Conservation (phyloP, 345 rosid species). For the Hibiscus mutabilis region DNA sequence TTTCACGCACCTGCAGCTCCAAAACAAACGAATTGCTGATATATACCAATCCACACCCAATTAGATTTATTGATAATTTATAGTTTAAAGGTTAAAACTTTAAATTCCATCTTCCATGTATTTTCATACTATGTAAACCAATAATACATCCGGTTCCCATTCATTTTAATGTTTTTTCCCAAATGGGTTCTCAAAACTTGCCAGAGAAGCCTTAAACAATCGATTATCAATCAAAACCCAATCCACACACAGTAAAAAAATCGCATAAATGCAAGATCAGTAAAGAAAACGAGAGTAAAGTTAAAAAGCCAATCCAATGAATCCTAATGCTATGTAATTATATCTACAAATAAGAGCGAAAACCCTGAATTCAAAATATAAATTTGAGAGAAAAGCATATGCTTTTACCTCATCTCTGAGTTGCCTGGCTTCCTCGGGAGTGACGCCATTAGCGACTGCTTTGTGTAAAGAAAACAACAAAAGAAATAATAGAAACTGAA, state of each 20-base stretch:
- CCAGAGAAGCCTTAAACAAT: not conserved
- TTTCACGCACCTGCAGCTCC: constrained; percentile 63
- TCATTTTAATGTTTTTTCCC: not conserved
- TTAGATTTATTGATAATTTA: not conserved
- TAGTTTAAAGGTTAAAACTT: not conserved
- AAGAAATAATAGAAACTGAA: constrained; percentile 22
- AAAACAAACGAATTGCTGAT: not conserved
- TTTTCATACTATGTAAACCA: not conserved
- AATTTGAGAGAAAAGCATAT: not conserved
- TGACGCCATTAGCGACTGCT: constrained; percentile 59
- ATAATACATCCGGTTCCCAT: not conserved
- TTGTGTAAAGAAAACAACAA: constrained; percentile 18
- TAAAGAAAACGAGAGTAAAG: not conserved
- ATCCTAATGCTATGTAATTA: not conserved
- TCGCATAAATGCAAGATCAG: not conserved
- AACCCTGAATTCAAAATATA: not conserved
- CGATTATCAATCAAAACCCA: constrained; percentile 7
- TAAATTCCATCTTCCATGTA: not conserved
- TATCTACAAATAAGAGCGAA: not conserved
- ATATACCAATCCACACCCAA: not conserved
- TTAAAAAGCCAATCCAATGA: not conserved
- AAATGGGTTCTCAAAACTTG: not conserved
- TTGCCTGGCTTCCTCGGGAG: constrained; percentile 60
- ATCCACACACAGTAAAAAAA: not conserved
- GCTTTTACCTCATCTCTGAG: constrained; percentile 83